phyloP scores from a whole-genome alignment of 495 filamentous ascomycete species.

The Hypoxylon crocopeplum region DNA sequence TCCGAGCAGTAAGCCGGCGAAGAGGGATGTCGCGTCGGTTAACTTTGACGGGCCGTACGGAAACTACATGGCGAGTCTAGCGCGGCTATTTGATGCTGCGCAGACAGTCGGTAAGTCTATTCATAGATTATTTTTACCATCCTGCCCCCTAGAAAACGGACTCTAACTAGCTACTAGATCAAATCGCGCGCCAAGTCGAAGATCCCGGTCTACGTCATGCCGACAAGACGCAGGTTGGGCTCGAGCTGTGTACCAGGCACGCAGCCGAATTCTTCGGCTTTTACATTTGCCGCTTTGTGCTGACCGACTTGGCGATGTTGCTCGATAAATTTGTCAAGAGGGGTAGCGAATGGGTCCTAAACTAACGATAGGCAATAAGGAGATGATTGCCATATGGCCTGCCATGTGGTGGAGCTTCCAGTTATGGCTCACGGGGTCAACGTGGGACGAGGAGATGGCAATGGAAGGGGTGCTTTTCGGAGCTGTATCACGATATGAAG shows the following conservation, averaged over 20 bases:
- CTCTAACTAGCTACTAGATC: conserved; percentile 64
- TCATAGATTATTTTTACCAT: neutral
- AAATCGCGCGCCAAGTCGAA: conserved; percentile 94
- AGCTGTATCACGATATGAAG: neutral
- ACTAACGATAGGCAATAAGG: conserved; percentile 19
- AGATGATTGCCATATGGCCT: neutral
- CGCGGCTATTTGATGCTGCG: conserved; percentile 90
- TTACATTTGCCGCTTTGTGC: conserved; percentile 91
- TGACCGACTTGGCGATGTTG: conserved; percentile 83
- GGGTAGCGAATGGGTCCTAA: conserved; percentile 92
- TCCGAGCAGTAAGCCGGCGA: conserved; percentile 63
- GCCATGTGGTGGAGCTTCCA: neutral
- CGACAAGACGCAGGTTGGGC: conserved; percentile 84
- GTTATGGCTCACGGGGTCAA: neutral
- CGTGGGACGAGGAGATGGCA: conserved; percentile 4
- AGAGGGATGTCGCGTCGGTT: conserved; percentile 71
- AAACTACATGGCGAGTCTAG: conserved; percentile 89
- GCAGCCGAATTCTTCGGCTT: conserved; percentile 98
- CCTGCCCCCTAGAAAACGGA: neutral
- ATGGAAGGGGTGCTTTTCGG: neutral
- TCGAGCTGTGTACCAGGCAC: conserved; percentile 91
- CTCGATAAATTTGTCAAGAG: conserved; percentile 98
- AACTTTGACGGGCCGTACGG: conserved; percentile 83
- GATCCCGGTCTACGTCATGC: conserved; percentile 85
- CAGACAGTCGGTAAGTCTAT: conserved; percentile 83